Evolutionary conservation across 2,329 filamentous ascomycete genomes (phyloP).

Genomic region (Fusarium sp.): DNA sequence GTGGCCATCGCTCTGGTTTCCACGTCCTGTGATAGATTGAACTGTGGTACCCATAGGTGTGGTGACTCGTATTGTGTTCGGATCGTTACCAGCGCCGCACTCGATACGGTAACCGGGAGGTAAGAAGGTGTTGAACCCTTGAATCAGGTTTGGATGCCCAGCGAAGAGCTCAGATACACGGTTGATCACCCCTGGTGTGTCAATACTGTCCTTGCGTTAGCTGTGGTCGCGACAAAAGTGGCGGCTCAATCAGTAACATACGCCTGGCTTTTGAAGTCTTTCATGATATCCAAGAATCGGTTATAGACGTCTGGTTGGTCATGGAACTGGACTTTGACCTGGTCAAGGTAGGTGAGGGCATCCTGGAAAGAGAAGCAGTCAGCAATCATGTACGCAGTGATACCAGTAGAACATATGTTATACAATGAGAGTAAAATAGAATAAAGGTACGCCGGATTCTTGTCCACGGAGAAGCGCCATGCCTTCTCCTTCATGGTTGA

Average conservation of each 20-base stretch:
- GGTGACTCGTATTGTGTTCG: slow-evolving; percentile 94
- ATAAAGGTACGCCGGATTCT: slow-evolving; percentile 30
- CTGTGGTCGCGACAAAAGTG: not conserved
- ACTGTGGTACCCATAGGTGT: slow-evolving; percentile 98
- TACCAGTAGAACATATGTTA: not conserved
- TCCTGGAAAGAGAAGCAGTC: slow-evolving; percentile 50
- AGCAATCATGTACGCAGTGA: not conserved
- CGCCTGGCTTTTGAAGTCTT: slow-evolving; percentile 98
- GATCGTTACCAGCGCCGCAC: slow-evolving; percentile 91
- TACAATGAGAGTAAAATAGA: slow-evolving; percentile 40
- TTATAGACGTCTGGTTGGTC: slow-evolving; percentile 98
- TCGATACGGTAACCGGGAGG: slow-evolving; percentile 97
- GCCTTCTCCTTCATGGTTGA: slow-evolving; percentile 33
- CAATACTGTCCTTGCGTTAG: slow-evolving; percentile 68
- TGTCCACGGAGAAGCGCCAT: slow-evolving; percentile 30
- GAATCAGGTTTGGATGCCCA: slow-evolving; percentile 92
- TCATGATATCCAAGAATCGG: slow-evolving; percentile 97
- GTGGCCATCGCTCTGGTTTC: slow-evolving; percentile 55
- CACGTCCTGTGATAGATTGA: slow-evolving; percentile 75
- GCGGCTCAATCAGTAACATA: slow-evolving; percentile 56
- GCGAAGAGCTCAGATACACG: slow-evolving; percentile 95
- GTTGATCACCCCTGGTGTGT: slow-evolving; percentile 96
- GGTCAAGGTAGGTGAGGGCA: slow-evolving; percentile 94
- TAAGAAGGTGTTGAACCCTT: slow-evolving; percentile 97
- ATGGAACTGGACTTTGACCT: slow-evolving; percentile 97